Conservation (phyloP, 352 stramenopile species). For the Paralagenidium karlingii region DNA sequence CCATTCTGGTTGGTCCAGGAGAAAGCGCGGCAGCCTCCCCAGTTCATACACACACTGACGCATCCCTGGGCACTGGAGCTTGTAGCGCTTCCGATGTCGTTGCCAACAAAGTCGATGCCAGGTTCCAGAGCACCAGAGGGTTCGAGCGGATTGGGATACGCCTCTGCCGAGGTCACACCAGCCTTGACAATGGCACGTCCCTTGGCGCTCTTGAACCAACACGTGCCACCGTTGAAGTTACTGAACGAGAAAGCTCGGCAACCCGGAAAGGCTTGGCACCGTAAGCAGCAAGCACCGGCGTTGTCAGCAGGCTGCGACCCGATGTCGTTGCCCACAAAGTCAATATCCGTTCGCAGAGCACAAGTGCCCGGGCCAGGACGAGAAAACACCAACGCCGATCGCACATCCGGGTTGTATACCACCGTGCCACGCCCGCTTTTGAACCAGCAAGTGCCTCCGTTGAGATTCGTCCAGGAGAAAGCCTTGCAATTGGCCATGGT, state of each 20-base stretch:
- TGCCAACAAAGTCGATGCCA: slow-evolving; percentile 4
- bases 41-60: neutral
- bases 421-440: slow-evolving; percentile 3
- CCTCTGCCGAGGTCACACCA: slow-evolving; percentile 3
- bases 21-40: slow-evolving; percentile 12
- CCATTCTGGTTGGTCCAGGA: slow-evolving; percentile 15
- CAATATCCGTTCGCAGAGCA: no score
- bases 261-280: slow-evolving; percentile 8
- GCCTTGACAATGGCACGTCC: no score
- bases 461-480: slow-evolving; percentile 3
- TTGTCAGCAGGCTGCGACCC: slow-evolving; percentile 1
- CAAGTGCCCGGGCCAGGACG: no score
- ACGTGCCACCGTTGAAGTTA: no score
- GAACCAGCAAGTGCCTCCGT: slow-evolving; percentile 7
- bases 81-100: slow-evolving; percentile 4
- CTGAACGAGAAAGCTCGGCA: slow-evolving; percentile 6
- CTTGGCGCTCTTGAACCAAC: no score
- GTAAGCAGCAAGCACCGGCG: slow-evolving; percentile 9
- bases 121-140: no score
- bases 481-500: neutral
- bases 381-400: no score
- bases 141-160: slow-evolving; percentile 2
- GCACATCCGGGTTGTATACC: slow-evolving; percentile 1
- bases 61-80: neutral
- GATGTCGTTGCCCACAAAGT: slow-evolving; percentile 13